Percentiles rank a stretch among this genome's conserved stretches.
These are phyloP conservation scores for Homolaphlyctis polyrhiza DNA, from an alignment of 371 early-diverging fungal species.

Conservation along the genomic window DNA sequence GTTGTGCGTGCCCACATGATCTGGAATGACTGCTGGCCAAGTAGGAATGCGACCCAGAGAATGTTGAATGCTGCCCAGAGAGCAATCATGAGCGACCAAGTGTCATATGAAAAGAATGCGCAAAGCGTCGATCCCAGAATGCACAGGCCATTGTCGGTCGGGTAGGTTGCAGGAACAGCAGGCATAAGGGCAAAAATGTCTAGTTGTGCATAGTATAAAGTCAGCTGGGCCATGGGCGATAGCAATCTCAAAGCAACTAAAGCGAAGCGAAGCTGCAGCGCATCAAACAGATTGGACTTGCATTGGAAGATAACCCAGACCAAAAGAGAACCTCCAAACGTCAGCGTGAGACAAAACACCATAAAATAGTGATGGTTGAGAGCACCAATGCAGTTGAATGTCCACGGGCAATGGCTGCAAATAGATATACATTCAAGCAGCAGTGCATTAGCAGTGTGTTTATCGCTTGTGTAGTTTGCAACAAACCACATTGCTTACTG, in stretches of 20 bases:
- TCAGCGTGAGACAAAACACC: constrained; percentile 61
- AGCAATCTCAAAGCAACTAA: no score
- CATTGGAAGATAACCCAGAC: constrained; percentile 58
- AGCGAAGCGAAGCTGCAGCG: neutral
- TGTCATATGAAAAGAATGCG: constrained; percentile 65
- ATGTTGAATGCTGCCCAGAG: constrained; percentile 71
- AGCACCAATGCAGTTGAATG: constrained; percentile 71
- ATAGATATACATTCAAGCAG: neutral
- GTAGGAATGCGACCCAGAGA: constrained; percentile 74
- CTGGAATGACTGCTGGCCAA: constrained; percentile 72
- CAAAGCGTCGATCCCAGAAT: constrained; percentile 52
- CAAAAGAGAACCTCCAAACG: constrained; percentile 29
- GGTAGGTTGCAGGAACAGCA: neutral
- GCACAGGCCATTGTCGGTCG: neutral
- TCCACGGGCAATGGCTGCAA: constrained; percentile 94
- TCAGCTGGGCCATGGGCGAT: neutral
- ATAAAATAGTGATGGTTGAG: constrained; percentile 83
- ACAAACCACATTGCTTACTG: constrained; percentile 57
- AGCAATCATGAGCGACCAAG: constrained; percentile 61
- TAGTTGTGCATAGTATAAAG: neutral
- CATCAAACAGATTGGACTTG: constrained; percentile 42
- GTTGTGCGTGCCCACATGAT: constrained; percentile 77
- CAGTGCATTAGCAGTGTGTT: neutral
- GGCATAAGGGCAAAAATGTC: neutral
- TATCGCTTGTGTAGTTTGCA: neutral